phyloP scores from a whole-genome alignment of 352 stramenopile species.

The Phytophthora meadii region DNA sequence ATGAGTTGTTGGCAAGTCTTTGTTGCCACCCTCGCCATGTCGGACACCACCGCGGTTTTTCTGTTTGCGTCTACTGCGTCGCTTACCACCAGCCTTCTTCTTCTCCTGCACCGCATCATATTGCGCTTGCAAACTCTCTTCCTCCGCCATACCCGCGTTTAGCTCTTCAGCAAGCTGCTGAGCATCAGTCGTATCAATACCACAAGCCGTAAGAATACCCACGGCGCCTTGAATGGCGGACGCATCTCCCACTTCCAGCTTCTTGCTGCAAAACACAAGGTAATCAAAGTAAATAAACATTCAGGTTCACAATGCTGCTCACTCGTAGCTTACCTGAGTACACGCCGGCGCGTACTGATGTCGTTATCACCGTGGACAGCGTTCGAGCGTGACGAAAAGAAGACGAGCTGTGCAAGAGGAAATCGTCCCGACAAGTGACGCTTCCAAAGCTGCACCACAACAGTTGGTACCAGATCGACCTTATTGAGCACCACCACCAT shows the following conservation, averaged over 20 bases:
- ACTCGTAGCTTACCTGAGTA: constrained; percentile 53
- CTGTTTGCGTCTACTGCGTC: constrained; percentile 64
- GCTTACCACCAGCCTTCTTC: constrained; percentile 51
- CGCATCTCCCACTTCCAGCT: constrained; percentile 76
- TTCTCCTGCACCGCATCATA: constrained; percentile 40
- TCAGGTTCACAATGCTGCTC: not conserved
- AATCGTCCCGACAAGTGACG: constrained; percentile 69
- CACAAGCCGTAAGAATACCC: constrained; percentile 76
- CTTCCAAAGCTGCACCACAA: constrained; percentile 74
- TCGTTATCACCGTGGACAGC: constrained; percentile 73
- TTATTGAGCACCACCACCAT: constrained; percentile 90
- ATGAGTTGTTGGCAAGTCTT: constrained; percentile 17
- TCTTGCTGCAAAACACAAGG: constrained; percentile 51
- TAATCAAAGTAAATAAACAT: not conserved
- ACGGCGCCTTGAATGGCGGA: constrained; percentile 70
- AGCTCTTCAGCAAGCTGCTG: constrained; percentile 71
- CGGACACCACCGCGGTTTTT: constrained; percentile 45
- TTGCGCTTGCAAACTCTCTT: constrained; percentile 43
- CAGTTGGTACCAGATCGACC: constrained; percentile 75
- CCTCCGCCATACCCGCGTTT: constrained; percentile 46
- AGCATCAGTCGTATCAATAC: constrained; percentile 57
- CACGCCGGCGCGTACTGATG: constrained; percentile 68
- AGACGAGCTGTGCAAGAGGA: constrained; percentile 70
- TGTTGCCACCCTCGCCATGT: constrained; percentile 14
- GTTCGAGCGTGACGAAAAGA: constrained; percentile 81